These are phyloP conservation scores for Sugiyamaella pinicola DNA, from an alignment of 1,139 yeast species.

Conservation along the genomic window DNA sequence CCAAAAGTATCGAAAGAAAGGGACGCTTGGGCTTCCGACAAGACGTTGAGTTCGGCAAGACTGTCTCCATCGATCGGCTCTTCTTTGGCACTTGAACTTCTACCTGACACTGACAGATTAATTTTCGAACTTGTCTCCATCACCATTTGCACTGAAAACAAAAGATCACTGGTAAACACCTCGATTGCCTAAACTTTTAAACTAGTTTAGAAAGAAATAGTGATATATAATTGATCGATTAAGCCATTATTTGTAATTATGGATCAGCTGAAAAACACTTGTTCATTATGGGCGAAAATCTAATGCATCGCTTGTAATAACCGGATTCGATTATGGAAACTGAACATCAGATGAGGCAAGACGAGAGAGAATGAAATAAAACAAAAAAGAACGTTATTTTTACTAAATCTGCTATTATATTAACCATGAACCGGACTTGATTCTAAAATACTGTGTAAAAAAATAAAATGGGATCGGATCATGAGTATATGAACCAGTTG, in stretches of 20 bases:
- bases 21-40: slow-evolving; percentile 13
- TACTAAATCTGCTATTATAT: slow-evolving; percentile 9
- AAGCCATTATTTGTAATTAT: slow-evolving; percentile 7
- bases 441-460: slow-evolving; percentile 1
- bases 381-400: slow-evolving; percentile 3
- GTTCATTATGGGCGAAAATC: slow-evolving; percentile 8
- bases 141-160: not conserved
- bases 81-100: slow-evolving; percentile 8
- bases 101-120: slow-evolving; percentile 2
- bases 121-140: slow-evolving; percentile 1
- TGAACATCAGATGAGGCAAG: not conserved
- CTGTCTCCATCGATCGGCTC: not conserved
- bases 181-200: not conserved
- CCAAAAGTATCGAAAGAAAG: slow-evolving; percentile 9
- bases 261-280: not conserved
- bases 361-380: not conserved
- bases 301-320: slow-evolving; percentile 2
- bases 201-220: not conserved
- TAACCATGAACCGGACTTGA: slow-evolving; percentile 9
- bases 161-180: not conserved
- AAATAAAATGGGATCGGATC: slow-evolving; percentile 3
- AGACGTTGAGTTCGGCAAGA: slow-evolving; percentile 10
- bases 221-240: not conserved
- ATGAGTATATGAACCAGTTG: no score
- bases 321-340: slow-evolving; percentile 10